Percentiles rank a stretch among this genome's conserved stretches.
Conservation (phyloP, 225 moss, liverwort and hornwort genomes). For the Marchantia paleacea region DNA sequence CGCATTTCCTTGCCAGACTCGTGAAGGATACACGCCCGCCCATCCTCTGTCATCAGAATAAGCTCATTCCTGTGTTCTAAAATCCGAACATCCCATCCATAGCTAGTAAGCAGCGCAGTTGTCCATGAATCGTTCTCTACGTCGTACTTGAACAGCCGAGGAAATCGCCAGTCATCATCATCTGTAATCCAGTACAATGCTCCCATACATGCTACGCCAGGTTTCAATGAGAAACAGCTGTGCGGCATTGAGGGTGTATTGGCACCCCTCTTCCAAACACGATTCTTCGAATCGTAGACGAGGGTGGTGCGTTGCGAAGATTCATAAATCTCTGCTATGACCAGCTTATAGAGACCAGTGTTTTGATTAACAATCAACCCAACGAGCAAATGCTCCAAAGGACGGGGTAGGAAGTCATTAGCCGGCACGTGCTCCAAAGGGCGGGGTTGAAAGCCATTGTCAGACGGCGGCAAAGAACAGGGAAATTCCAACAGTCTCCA, state of each 20-base stretch:
- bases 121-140: constrained; percentile 11
- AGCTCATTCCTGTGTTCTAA: constrained; percentile 16
- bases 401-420: neutral
- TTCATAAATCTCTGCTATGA: constrained; percentile 9
- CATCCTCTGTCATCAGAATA: constrained; percentile 5
- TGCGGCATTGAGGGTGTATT: neutral
- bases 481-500: constrained; percentile 21
- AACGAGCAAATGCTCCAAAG: constrained; percentile 8
- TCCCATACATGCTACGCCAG: constrained; percentile 10
- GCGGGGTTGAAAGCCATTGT: neutral
- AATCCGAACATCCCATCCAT: constrained; percentile 5
- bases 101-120: neutral
- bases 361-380: constrained; percentile 7
- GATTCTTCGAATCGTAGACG: neutral
- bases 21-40: neutral
- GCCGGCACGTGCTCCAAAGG: neutral
- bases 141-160: constrained; percentile 18
- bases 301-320: neutral
- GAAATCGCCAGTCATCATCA: neutral
- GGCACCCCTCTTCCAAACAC: neutral
- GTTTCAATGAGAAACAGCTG: neutral
- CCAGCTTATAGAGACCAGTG: constrained; percentile 5
- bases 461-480: neutral
- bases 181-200: constrained; percentile 21
- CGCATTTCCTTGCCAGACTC: neutral